Evolutionary conservation across 2,329 filamentous ascomycete species (phyloP).

Genomic region (Neobulgaria alba): DNA sequence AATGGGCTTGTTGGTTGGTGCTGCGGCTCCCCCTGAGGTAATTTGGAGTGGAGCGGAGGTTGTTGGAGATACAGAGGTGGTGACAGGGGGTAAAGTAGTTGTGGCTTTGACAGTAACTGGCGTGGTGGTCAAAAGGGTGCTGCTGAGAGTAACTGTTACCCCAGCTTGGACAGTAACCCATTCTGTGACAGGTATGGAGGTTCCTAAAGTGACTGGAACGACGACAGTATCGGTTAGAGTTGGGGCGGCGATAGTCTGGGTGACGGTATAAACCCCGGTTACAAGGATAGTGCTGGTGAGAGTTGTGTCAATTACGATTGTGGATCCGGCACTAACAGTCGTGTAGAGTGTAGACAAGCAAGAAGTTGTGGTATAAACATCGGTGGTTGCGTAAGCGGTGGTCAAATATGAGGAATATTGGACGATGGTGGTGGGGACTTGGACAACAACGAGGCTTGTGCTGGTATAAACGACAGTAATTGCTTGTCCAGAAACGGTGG

Average conservation of each 20-base stretch:
- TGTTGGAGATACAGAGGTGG: constrained; percentile 7
- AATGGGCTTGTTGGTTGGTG: constrained; percentile 19
- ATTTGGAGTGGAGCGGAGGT: constrained; percentile 18
- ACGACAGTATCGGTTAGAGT: constrained; percentile 20
- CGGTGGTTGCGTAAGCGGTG: constrained; percentile 26
- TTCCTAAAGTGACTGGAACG: constrained; percentile 18
- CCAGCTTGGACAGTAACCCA: constrained; percentile 20
- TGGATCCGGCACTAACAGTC: constrained; percentile 36
- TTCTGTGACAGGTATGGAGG: constrained; percentile 14
- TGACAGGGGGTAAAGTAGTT: constrained; percentile 5
- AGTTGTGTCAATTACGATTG: constrained; percentile 32
- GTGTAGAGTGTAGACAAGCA: constrained; percentile 27
- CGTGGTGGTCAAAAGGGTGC: constrained; percentile 8
- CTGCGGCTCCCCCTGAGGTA: constrained; percentile 10
- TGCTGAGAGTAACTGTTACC: constrained; percentile 14
- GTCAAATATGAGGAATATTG: constrained; percentile 31
- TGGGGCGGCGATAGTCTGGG: constrained; percentile 17
- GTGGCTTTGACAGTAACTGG: constrained; percentile 6
- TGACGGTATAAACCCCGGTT: constrained; percentile 28
- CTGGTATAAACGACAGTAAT: constrained; percentile 27
- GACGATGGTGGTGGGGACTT: constrained; percentile 21
- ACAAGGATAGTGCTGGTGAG: constrained; percentile 36
- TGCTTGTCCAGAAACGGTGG: constrained; percentile 35
- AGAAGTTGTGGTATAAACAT: constrained; percentile 34
- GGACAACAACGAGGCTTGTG: constrained; percentile 19